phyloP scores from a whole-genome alignment of 2,329 filamentous ascomycete species.

The Fusarium brachygibbosum region DNA sequence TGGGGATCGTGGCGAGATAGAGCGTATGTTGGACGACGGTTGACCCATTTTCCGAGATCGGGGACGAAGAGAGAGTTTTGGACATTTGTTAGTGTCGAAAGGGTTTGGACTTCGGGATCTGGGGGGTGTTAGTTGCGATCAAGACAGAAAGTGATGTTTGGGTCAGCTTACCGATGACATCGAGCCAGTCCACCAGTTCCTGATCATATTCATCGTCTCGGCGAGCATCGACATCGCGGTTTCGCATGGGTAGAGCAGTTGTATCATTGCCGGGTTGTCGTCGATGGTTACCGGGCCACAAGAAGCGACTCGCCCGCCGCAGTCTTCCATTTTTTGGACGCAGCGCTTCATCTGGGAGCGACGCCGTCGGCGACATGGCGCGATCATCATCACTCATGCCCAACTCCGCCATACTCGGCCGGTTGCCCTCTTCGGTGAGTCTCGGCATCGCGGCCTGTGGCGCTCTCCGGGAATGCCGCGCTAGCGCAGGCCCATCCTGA shows the following conservation, averaged over 20 bases:
- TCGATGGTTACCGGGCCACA: constrained; percentile 46
- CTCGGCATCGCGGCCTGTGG: constrained; percentile 56
- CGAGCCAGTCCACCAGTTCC: constrained; percentile 57
- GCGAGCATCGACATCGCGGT: constrained; percentile 16
- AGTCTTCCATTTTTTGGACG: constrained; percentile 12
- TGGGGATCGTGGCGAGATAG: constrained; percentile 65
- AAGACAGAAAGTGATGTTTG: not conserved
- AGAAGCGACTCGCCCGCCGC: constrained; percentile 46
- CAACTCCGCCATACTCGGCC: constrained; percentile 55
- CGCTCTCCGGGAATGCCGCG: constrained; percentile 50
- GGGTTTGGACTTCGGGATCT: constrained; percentile 87
- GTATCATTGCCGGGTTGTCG: constrained; percentile 18
- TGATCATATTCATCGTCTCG: constrained; percentile 55
- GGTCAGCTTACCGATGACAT: constrained; percentile 55
- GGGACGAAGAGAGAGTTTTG: constrained; percentile 92
- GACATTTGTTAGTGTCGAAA: constrained; percentile 88
- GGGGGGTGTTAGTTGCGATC: constrained; percentile 10
- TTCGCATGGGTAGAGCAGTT: constrained; percentile 3
- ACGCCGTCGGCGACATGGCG: constrained; percentile 47
- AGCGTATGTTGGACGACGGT: constrained; percentile 83
- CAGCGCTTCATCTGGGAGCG: constrained; percentile 46
- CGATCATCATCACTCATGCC: constrained; percentile 34
- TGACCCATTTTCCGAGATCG: constrained; percentile 80
- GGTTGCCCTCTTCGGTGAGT: constrained; percentile 56
- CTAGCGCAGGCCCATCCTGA: constrained; percentile 36